Conservation (phyloP, 257 asterid species). For the Linderniella brevidens region DNA sequence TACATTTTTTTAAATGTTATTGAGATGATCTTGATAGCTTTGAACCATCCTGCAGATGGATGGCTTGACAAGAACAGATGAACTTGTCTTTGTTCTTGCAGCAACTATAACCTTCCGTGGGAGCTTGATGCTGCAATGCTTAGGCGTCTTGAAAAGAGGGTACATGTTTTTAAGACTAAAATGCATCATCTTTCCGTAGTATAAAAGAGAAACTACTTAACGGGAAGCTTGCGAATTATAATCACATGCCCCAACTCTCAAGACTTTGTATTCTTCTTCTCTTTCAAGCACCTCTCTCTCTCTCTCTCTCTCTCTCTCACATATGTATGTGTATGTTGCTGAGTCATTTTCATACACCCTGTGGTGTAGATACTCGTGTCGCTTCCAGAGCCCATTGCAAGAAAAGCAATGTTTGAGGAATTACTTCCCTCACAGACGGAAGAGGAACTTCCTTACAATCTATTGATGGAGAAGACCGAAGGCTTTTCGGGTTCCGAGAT, state of each 20-base stretch:
- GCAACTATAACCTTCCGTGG: constrained; percentile 99
- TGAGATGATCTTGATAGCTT: constrained; percentile 14
- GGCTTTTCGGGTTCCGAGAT: constrained; percentile 95
- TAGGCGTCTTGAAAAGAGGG: constrained; percentile 98
- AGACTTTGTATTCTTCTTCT: too few species aligned
- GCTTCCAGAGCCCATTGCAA: constrained; percentile 90
- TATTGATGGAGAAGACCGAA: constrained; percentile 54
- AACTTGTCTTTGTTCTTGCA: constrained; percentile 93
- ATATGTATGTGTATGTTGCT: too few species aligned
- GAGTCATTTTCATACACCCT: constrained; percentile 5
- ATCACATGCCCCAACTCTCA: too few species aligned
- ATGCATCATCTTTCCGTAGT: neutral
- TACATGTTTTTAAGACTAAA: constrained; percentile 8
- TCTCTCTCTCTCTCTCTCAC: too few species aligned
- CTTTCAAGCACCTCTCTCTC: too few species aligned
- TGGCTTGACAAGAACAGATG: constrained; percentile 83
- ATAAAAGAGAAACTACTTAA: neutral
- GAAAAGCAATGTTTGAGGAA: constrained; percentile 82
- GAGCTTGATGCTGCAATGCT: constrained; percentile 99
- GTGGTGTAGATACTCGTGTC: constrained; percentile 75
- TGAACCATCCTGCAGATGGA: constrained; percentile 78
- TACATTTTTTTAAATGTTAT: neutral
- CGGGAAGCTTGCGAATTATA: too few species aligned
- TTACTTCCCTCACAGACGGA: constrained; percentile 38
- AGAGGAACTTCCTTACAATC: constrained; percentile 53